phyloP scores from a whole-genome alignment of 148 eudicot species.

The Limonium bicolor region DNA sequence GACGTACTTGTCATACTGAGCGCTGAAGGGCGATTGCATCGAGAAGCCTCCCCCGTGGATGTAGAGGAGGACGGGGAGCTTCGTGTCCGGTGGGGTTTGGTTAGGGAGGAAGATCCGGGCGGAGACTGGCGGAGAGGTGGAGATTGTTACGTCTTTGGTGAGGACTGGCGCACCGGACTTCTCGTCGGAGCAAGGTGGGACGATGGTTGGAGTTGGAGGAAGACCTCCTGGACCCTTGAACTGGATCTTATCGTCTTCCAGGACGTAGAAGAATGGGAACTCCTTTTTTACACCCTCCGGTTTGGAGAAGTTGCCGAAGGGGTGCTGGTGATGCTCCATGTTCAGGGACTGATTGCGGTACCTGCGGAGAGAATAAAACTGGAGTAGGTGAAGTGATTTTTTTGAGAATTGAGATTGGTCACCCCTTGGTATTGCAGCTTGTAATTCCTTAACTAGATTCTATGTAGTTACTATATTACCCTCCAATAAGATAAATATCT shows the following conservation, averaged over 20 bases:
- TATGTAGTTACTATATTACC: too few relatives aligned
- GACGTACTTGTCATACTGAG: slow-evolving; percentile 8
- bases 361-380: too few relatives aligned
- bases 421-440: too few relatives aligned
- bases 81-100: background rate
- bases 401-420: too few relatives aligned
- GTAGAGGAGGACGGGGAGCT: slow-evolving; percentile 22
- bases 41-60: slow-evolving; percentile 30
- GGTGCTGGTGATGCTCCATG: too few relatives aligned
- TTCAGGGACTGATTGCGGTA: too few relatives aligned
- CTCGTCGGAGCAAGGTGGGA: slow-evolving; percentile 6
- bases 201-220: too few relatives aligned
- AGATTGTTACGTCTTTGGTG: slow-evolving; percentile 22
- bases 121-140: slow-evolving; percentile 13
- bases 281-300: background rate
- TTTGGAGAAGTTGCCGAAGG: too few relatives aligned
- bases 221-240: too few relatives aligned
- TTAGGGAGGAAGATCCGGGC: slow-evolving; percentile 25
- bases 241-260: slow-evolving; percentile 19
- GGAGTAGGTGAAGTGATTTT: too few relatives aligned
- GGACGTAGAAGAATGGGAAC: slow-evolving; percentile 10
- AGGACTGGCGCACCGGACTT: slow-evolving; percentile 16
- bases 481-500: too few relatives aligned
- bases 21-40: slow-evolving; percentile 14
- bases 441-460: too few relatives aligned